Evolutionary conservation across 257 asterid genomes (phyloP).

Genomic region (Solanum etuberosum): DNA sequence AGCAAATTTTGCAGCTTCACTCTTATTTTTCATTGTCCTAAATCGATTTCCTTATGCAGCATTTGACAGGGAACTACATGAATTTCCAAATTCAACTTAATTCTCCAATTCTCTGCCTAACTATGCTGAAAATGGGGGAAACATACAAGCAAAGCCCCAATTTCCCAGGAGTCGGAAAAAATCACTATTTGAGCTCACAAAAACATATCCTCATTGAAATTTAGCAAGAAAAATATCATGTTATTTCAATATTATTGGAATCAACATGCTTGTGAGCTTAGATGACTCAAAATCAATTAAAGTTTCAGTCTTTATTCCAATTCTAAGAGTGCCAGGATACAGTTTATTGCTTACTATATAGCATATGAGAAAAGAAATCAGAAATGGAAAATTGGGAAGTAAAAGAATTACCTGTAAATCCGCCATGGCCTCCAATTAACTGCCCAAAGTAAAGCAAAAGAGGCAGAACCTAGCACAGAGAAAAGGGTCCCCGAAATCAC

Average conservation of each 20-base stretch:
- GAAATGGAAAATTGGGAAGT: neutral
- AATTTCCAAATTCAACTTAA: neutral
- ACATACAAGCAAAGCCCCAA: neutral
- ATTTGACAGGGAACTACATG: neutral
- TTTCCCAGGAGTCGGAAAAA: neutral
- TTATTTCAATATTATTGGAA: neutral
- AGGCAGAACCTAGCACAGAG: constrained; percentile 62
- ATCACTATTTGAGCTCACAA: neutral
- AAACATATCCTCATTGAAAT: neutral
- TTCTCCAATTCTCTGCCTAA: neutral
- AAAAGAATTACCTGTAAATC: constrained; percentile 51
- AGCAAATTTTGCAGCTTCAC: neutral
- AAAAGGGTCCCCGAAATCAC: constrained; percentile 79
- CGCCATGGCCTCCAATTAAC: constrained; percentile 99
- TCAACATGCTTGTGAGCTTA: neutral
- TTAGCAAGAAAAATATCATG: neutral
- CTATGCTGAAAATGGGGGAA: neutral
- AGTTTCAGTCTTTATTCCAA: neutral
- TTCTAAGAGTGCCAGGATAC: neutral
- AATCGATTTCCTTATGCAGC: neutral
- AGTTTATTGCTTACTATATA: neutral
- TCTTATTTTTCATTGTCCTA: neutral
- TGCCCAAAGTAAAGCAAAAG: constrained; percentile 88
- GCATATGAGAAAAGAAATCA: neutral
- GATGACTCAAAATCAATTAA: neutral